These are phyloP conservation scores for Rhazya stricta DNA, from an alignment of 257 asterid genomes.

Conservation along the genomic window DNA sequence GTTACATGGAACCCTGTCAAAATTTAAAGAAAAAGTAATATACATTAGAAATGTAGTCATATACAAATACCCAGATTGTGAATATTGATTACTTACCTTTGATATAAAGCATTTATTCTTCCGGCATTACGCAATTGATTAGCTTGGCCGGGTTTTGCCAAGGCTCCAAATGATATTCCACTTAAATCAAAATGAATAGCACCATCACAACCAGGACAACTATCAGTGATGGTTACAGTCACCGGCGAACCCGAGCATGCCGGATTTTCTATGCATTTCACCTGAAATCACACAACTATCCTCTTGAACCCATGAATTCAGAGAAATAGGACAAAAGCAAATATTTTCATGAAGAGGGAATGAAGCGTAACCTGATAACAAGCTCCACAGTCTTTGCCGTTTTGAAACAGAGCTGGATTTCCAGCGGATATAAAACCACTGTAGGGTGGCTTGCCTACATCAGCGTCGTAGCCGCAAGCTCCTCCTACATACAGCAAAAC, in stretches of 20 bases:
- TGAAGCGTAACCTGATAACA: slow-evolving; percentile 29
- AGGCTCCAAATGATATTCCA: slow-evolving; percentile 25
- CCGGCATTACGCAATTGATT: slow-evolving; percentile 21
- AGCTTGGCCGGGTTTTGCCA: slow-evolving; percentile 27
- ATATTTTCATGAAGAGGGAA: background rate
- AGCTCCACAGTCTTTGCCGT: slow-evolving; percentile 34
- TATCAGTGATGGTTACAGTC: slow-evolving; percentile 19
- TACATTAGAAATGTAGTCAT: background rate
- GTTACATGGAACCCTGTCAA: slow-evolving; percentile 20
- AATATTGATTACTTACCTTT: background rate
- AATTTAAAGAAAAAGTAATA: background rate
- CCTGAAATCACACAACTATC: background rate
- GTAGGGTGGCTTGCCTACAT: slow-evolving; percentile 24
- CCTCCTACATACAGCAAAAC: slow-evolving; percentile 23
- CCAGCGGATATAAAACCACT: slow-evolving; percentile 28
- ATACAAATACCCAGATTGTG: background rate
- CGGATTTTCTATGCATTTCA: slow-evolving; percentile 17
- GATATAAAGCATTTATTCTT: slow-evolving; percentile 6
- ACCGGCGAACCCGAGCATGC: slow-evolving; percentile 23
- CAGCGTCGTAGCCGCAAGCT: slow-evolving; percentile 32
- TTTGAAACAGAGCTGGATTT: slow-evolving; percentile 21
- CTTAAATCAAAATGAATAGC: slow-evolving; percentile 27
- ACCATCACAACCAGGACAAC: slow-evolving; percentile 22
- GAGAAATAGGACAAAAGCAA: background rate
- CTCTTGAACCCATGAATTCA: background rate